phyloP scores from a whole-genome alignment of 2,329 filamentous ascomycete species.

The Ceratocystis albifundus region DNA sequence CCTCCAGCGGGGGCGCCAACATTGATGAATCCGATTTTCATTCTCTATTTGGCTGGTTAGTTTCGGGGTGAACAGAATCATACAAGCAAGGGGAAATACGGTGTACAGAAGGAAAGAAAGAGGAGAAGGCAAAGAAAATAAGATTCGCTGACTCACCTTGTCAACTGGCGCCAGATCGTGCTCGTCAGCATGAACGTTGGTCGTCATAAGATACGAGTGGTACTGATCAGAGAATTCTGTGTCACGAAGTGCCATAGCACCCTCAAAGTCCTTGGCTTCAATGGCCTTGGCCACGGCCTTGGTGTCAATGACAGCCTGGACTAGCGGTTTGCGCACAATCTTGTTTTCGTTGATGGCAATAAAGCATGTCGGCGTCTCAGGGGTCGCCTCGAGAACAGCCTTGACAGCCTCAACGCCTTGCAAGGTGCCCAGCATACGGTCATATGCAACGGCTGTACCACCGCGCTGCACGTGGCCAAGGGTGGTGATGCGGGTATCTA shows the following conservation, averaged over 20 bases:
- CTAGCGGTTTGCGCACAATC: slow-evolving; percentile 77
- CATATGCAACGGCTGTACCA: slow-evolving; percentile 83
- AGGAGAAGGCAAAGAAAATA: background rate
- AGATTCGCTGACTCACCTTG: slow-evolving; percentile 44
- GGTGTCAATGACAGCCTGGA: slow-evolving; percentile 79
- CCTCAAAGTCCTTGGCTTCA: slow-evolving; percentile 70
- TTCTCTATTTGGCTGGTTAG: slow-evolving; percentile 42
- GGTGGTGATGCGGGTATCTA: slow-evolving; percentile 90
- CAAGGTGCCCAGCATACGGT: slow-evolving; percentile 82
- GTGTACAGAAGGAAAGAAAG: background rate
- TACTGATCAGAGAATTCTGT: slow-evolving; percentile 91
- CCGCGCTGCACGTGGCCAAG: slow-evolving; percentile 96
- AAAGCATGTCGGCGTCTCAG: slow-evolving; percentile 81
- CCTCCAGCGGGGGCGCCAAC: slow-evolving; percentile 93
- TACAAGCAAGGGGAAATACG: slow-evolving; percentile 17
- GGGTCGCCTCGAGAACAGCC: slow-evolving; percentile 77
- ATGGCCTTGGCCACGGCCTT: slow-evolving; percentile 76
- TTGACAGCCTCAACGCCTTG: slow-evolving; percentile 92
- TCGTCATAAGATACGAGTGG: slow-evolving; percentile 81
- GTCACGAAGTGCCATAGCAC: slow-evolving; percentile 78
- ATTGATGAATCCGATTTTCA: slow-evolving; percentile 92
- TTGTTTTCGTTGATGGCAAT: slow-evolving; percentile 98
- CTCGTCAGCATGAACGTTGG: slow-evolving; percentile 61
- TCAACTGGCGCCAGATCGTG: slow-evolving; percentile 52
- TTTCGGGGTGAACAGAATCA: slow-evolving; percentile 24